Conservation (phyloP, 2,329 filamentous ascomycete species). For the Madurella mycetomatis region DNA sequence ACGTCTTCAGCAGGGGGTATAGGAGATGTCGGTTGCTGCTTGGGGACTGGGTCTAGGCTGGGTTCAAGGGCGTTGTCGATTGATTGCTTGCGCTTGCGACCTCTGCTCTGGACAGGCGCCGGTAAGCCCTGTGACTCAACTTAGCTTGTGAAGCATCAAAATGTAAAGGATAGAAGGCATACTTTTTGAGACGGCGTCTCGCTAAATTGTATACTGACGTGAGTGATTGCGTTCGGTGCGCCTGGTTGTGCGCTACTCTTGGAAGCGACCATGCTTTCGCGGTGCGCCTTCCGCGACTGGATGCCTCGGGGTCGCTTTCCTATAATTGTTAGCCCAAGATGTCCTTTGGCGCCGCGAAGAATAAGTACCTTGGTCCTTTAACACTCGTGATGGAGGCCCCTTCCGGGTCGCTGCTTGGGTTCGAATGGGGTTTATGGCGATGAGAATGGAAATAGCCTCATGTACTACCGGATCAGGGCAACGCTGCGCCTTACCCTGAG, state of each 20-base stretch:
- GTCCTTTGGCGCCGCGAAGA: slow-evolving; percentile 18
- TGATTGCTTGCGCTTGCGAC: slow-evolving; percentile 12
- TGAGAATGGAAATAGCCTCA: slow-evolving; percentile 9
- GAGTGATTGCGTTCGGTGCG: no score
- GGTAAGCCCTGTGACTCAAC: no score
- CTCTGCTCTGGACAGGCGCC: slow-evolving; percentile 15
- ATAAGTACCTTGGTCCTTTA: slow-evolving; percentile 21
- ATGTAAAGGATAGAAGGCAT: no score
- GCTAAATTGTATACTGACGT: no score
- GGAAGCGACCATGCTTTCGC: no score
- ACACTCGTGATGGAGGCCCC: slow-evolving; percentile 16
- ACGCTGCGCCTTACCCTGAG: no score
- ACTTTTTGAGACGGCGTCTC: no score
- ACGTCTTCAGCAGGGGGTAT: slow-evolving; percentile 11
- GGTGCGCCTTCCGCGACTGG: no score
- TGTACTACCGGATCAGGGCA: no score
- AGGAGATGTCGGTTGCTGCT: slow-evolving; percentile 14
- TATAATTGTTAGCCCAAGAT: slow-evolving; percentile 14
- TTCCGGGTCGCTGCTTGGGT: slow-evolving; percentile 17
- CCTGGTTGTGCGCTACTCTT: no score
- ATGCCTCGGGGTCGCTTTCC: slow-evolving; percentile 17
- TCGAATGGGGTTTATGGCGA: slow-evolving; percentile 20
- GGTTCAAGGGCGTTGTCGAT: slow-evolving; percentile 7
- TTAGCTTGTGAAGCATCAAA: no score
- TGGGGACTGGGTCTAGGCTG: slow-evolving; percentile 13